Percentiles rank a stretch among this genome's conserved stretches.
Conservation (phyloP, 345 rosid genomes). For the Kernera saxatilis region DNA sequence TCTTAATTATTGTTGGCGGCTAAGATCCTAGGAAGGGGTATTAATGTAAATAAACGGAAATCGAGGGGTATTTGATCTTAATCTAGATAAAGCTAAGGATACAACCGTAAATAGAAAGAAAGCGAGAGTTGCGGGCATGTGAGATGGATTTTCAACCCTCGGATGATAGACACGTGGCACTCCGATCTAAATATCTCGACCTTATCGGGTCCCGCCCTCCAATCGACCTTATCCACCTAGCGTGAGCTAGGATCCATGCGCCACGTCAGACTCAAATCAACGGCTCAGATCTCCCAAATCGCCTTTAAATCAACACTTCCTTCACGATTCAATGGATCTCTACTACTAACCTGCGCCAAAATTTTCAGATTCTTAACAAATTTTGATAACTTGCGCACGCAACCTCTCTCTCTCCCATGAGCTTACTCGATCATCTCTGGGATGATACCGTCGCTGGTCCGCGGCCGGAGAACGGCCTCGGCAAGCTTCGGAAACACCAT, state of each 20-base stretch:
- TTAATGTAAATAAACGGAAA: slow-evolving; percentile 4
- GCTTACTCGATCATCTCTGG: slow-evolving; percentile 91
- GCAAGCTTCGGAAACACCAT: slow-evolving; percentile 79
- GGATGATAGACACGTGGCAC: slow-evolving; percentile 29
- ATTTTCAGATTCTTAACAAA: background rate
- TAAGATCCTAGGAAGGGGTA: background rate
- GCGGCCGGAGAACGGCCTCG: slow-evolving; percentile 85
- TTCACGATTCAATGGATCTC: slow-evolving; percentile 4
- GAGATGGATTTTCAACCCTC: slow-evolving; percentile 22
- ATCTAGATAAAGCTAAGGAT: slow-evolving; percentile 21
- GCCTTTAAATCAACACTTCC: slow-evolving; percentile 13
- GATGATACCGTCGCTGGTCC: slow-evolving; percentile 99
- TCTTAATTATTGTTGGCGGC: slow-evolving; percentile 25
- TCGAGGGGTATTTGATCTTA: background rate
- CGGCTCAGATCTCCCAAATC: slow-evolving; percentile 33
- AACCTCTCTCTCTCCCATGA: slow-evolving; percentile 33
- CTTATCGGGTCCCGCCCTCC: slow-evolving; percentile 37
- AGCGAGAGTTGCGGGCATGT: slow-evolving; percentile 29
- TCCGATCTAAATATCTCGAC: background rate
- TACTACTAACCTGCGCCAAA: slow-evolving; percentile 23
- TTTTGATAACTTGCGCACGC: background rate
- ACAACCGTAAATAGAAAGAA: background rate
- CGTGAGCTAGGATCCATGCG: slow-evolving; percentile 34
- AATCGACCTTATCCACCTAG: slow-evolving; percentile 46
- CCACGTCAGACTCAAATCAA: slow-evolving; percentile 37